These are phyloP conservation scores for Vitis rotundifolia DNA, from an alignment of 164 flowering plant genomes.

Conservation along the genomic window DNA sequence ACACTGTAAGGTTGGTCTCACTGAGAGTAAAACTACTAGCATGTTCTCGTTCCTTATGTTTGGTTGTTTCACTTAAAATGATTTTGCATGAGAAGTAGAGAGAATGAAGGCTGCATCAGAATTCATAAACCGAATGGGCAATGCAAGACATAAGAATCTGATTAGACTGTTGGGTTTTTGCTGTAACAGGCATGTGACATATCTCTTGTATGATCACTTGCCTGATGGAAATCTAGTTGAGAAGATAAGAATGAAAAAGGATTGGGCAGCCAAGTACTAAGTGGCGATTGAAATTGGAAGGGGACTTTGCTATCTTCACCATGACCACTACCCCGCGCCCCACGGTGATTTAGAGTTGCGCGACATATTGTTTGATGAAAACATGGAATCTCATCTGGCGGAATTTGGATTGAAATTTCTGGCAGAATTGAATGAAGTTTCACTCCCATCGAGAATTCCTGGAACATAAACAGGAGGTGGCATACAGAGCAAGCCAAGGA, in stretches of 20 bases:
- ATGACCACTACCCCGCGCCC: constrained; percentile 81
- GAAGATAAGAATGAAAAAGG: constrained; percentile 46
- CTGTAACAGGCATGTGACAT: constrained; percentile 57
- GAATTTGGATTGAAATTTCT: constrained; percentile 69
- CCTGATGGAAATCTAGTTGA: constrained; percentile 74
- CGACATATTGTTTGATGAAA: constrained; percentile 74
- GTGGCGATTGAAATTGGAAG: constrained; percentile 63
- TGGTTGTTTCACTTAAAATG: too few relatives aligned
- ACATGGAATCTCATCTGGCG: constrained; percentile 78
- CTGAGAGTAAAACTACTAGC: too few relatives aligned
- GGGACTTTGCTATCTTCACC: constrained; percentile 86
- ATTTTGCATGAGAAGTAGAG: constrained; percentile 54
- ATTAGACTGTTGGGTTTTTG: constrained; percentile 78
- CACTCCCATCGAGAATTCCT: constrained; percentile 28
- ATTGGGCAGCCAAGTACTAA: constrained; percentile 64
- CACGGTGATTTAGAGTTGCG: constrained; percentile 79
- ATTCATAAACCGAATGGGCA: constrained; percentile 51
- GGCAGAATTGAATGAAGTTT: constrained; percentile 32
- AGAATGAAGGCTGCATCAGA: constrained; percentile 33
- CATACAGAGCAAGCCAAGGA: constrained; percentile 46
- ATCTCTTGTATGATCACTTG: constrained; percentile 77
- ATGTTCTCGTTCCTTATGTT: too few relatives aligned
- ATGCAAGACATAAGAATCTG: constrained; percentile 79
- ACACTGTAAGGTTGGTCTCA: too few relatives aligned
- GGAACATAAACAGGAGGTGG: constrained; percentile 44